These are phyloP conservation scores for Ophiocordyceps sinensis DNA, from an alignment of 2,329 filamentous ascomycete species.

Conservation along the genomic window DNA sequence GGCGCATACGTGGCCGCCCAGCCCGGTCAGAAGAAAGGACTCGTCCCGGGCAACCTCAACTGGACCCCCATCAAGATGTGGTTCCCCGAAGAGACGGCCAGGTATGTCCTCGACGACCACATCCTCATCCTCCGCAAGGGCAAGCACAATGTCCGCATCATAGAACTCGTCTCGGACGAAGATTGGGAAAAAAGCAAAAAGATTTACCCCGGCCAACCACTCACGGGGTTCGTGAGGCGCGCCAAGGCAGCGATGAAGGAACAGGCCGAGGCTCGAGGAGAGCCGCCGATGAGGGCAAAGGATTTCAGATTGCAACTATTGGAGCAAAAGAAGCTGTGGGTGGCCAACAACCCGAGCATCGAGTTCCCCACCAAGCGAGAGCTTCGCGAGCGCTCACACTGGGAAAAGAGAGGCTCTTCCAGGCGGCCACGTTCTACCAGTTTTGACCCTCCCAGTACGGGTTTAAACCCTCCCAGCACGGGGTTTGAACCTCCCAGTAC, in stretches of 20 bases:
- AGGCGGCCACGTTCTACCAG: too few relatives aligned
- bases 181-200: slow-evolving; percentile 33
- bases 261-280: slow-evolving; percentile 17
- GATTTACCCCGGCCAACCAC: slow-evolving; percentile 38
- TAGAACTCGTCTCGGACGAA: slow-evolving; percentile 43
- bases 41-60: slow-evolving; percentile 35
- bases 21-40: slow-evolving; percentile 26
- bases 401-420: too few relatives aligned
- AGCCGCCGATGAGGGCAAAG: slow-evolving; percentile 13
- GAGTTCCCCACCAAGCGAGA: slow-evolving; percentile 23
- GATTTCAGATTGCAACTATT: background rate
- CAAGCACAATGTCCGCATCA: slow-evolving; percentile 47
- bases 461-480: too few relatives aligned
- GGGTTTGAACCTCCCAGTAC: too few relatives aligned
- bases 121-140: slow-evolving; percentile 47
- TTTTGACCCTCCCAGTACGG: too few relatives aligned
- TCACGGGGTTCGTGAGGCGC: slow-evolving; percentile 30
- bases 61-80: slow-evolving; percentile 49
- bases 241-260: slow-evolving; percentile 18
- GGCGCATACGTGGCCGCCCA: slow-evolving; percentile 47
- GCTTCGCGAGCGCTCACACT: slow-evolving; percentile 10
- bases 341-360: slow-evolving; percentile 26
- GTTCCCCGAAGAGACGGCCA: slow-evolving; percentile 39
- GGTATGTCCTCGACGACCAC: slow-evolving; percentile 45
- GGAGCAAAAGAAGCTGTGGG: slow-evolving; percentile 7